Evolutionary conservation across 2,329 filamentous ascomycete genomes (phyloP).

Genomic region (Fusarium sp.): DNA sequence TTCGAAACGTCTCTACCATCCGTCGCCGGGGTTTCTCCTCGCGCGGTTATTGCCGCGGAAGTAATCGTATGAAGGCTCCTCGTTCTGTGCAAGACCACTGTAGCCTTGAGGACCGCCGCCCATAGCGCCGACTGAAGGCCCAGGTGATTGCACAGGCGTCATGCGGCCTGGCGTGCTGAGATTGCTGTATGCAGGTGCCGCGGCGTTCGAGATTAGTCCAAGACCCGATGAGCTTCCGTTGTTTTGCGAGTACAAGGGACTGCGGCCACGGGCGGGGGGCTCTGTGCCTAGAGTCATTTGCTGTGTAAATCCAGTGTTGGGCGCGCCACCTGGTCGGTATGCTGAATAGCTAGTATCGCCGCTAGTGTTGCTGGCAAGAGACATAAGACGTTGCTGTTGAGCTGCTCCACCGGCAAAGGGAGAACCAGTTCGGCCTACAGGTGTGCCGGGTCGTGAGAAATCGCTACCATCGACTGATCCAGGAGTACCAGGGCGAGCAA

Average conservation of each 20-base stretch:
- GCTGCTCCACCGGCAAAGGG: conserved; percentile 44
- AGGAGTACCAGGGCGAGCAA: conserved; percentile 69
- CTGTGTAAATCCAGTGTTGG: conserved; percentile 34
- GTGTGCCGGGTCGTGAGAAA: conserved; percentile 60
- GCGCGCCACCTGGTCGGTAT: conserved; percentile 34
- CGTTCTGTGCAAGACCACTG: conserved; percentile 64
- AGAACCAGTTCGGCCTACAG: conserved; percentile 44
- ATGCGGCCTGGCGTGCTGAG: conserved; percentile 32
- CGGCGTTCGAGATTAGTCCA: conserved; percentile 62
- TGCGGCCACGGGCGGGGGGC: conserved; percentile 48
- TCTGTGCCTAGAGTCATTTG: conserved; percentile 37
- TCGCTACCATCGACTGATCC: conserved; percentile 58
- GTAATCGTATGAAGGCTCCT: conserved; percentile 62
- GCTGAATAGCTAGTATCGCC: conserved; percentile 44
- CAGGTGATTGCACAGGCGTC: conserved; percentile 44
- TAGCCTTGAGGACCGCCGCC: conserved; percentile 68
- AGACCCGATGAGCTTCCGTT: conserved; percentile 64
- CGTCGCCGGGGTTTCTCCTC: conserved; percentile 48
- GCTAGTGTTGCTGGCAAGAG: conserved; percentile 32
- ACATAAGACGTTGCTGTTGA: conserved; percentile 40
- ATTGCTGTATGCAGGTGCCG: conserved; percentile 56
- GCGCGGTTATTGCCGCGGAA: conserved; percentile 54
- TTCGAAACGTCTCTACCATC: conserved; percentile 44
- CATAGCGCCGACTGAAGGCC: conserved; percentile 59
- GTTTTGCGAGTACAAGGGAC: conserved; percentile 58